Percentiles rank a stretch among this genome's conserved stretches.
These are phyloP conservation scores for Mycena rosella DNA, from an alignment of 768 basidiomycete genomes.

Conservation along the genomic window DNA sequence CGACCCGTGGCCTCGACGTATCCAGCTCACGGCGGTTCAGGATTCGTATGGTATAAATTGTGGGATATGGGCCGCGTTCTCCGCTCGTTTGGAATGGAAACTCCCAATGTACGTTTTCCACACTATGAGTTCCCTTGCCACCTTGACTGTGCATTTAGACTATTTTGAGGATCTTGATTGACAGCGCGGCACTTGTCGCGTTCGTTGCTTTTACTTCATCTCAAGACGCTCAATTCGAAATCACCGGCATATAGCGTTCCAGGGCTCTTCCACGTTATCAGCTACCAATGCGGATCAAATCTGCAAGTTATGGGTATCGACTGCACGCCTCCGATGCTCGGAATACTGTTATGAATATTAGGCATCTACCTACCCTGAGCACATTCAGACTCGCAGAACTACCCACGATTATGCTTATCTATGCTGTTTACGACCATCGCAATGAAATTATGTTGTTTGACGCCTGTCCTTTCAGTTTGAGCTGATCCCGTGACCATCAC, in stretches of 20 bases:
- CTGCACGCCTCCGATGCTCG: conserved; percentile 10
- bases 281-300: conserved; percentile 12
- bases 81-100: neutral
- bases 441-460: too few species aligned
- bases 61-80: too few species aligned
- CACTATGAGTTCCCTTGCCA: neutral
- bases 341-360: too few species aligned
- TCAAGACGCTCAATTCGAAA: too few species aligned
- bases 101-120: neutral
- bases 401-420: too few species aligned
- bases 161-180: conserved; percentile 7
- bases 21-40: neutral
- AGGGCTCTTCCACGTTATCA: conserved; percentile 10
- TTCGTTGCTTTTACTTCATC: neutral
- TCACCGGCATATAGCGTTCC: neutral
- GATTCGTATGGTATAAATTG: neutral
- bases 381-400: too few species aligned
- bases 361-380: too few species aligned
- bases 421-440: too few species aligned
- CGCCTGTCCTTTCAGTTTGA: too few species aligned
- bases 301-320: conserved; percentile 14
- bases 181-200: conserved; percentile 13
- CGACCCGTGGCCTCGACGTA: too few species aligned
- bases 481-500: too few species aligned
- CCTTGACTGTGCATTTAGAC: neutral